Evolutionary conservation across 164 flowering plant species (phyloP).

Genomic region (Magnolia kwangsiensis): DNA sequence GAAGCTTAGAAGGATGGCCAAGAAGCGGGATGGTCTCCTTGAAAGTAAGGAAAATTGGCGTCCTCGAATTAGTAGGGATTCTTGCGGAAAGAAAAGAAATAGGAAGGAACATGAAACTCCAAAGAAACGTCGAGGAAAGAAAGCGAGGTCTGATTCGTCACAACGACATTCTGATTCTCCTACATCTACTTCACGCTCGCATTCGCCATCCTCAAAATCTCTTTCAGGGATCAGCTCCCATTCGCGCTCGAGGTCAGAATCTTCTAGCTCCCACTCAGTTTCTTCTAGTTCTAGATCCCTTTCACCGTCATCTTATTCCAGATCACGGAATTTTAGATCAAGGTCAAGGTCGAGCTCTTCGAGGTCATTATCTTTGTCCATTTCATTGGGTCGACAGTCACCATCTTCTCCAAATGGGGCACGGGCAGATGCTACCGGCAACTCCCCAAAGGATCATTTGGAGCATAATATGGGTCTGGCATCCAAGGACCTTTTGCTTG

Average conservation of each 20-base stretch:
- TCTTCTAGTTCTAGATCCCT: slow-evolving; percentile 27
- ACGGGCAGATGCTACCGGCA: slow-evolving; percentile 7
- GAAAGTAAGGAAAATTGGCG: slow-evolving; percentile 11
- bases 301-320: slow-evolving; percentile 23
- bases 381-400: slow-evolving; percentile 19
- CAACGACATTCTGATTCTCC: slow-evolving; percentile 19
- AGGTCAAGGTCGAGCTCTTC: slow-evolving; percentile 32
- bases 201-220: slow-evolving; percentile 25
- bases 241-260: slow-evolving; percentile 18
- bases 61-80: slow-evolving; percentile 14
- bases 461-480: slow-evolving; percentile 11
- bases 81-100: slow-evolving; percentile 19
- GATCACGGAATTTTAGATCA: slow-evolving; percentile 24
- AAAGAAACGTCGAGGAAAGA: slow-evolving; percentile 20
- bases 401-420: slow-evolving; percentile 28
- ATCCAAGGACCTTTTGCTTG: slow-evolving; percentile 22
- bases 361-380: slow-evolving; percentile 31
- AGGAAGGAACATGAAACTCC: slow-evolving; percentile 18
- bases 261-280: slow-evolving; percentile 25
- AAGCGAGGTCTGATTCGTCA: slow-evolving; percentile 23
- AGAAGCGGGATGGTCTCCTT: slow-evolving; percentile 9
- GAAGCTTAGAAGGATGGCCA: slow-evolving; percentile 7
- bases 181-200: slow-evolving; percentile 28
- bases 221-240: slow-evolving; percentile 6
- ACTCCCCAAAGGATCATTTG: slow-evolving; percentile 12